Base-by-base conservation (phyloP, 352 stramenopile species). In the Globisporangium spinosum region DNA sequence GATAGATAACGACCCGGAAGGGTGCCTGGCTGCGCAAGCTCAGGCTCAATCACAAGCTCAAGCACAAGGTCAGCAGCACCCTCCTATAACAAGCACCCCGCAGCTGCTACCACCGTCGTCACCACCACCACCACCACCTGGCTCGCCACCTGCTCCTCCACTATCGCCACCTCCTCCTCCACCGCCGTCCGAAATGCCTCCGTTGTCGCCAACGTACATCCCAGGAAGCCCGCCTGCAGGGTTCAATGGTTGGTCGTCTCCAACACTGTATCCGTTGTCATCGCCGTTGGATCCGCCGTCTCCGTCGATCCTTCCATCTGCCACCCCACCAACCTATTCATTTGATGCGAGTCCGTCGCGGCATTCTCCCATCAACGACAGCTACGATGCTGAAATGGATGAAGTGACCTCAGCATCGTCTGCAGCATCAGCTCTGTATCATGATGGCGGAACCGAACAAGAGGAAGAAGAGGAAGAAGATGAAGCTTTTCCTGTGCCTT, bases 401-500 rank as follows among this genome's bases (percentile, higher is more conserved):
- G 62, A 71, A 69, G 57, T 59, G 22, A 32, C 22, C 7, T 58
- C 45, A 65, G 35, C 40, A 27, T 29, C 61, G 58, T 65, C 54
- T 43, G 17, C 7, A 27, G 27, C 23, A 61, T 27, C 38, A 38
- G 56, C 66, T n/a, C 53, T 23, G 0, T 43, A 54, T 54, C 12
- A 47, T 5, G 57, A 65, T 2, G 58, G 71, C n/a, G 23, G 69
- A 29, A 71, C 83, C 64, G 78, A 83, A 62, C 75, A 74, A 29
- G 32, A 75, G 29, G 75, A 86, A 65, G 80, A 83, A 61, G 78
- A 79, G 43, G 79, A 79, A 47, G 78, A 93, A 76, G 83, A 94
- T 38, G 85, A 94, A 71, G 83, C 79, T 25, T 92, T 94, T 62
- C 85, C 85, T 45, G 66, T 65, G 35, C 78, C 80, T 8, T 91